Evolutionary conservation across 257 asterid genomes (phyloP).

Genomic region (Solanum boliviense): DNA sequence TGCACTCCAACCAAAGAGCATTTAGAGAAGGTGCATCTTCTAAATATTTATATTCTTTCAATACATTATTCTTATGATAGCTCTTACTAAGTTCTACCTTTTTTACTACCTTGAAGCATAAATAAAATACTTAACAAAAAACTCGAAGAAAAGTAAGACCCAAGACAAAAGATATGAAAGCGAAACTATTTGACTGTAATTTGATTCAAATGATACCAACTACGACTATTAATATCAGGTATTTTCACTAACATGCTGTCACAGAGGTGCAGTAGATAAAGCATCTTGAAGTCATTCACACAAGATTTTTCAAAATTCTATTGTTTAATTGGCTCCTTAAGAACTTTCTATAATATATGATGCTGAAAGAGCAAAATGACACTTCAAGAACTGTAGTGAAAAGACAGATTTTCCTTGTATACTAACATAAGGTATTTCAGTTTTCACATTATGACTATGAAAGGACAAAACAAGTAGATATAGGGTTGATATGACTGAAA

Average conservation of each 20-base stretch:
- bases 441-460: background rate
- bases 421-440: background rate
- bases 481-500: background rate
- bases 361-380: background rate
- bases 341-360: background rate
- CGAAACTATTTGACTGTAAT: background rate
- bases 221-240: background rate
- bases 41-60: background rate
- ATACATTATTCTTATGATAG: background rate
- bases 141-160: background rate
- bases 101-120: background rate
- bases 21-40: background rate
- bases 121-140: background rate
- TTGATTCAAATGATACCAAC: background rate
- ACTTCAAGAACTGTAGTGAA: background rate
- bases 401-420: background rate
- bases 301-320: background rate
- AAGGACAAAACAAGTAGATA: background rate
- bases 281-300: background rate
- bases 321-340: background rate
- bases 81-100: background rate
- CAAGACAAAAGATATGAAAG: background rate
- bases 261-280: background rate
- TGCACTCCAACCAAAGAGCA: background rate
- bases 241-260: background rate